phyloP scores from a whole-genome alignment of 2,329 filamentous ascomycete genomes.

The Capronia epimyces region DNA sequence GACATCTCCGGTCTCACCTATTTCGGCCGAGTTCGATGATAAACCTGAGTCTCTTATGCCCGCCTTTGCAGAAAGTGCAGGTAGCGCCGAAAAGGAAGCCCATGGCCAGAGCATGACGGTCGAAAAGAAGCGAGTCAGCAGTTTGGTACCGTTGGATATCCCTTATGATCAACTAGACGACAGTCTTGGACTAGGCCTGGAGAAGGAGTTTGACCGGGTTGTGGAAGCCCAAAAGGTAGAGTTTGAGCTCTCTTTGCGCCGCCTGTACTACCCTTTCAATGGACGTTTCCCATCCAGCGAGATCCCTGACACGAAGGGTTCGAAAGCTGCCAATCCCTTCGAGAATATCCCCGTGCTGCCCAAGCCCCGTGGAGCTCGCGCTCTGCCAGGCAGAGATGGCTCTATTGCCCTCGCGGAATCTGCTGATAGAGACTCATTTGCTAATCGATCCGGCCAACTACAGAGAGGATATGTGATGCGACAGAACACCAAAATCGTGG shows the following conservation, averaged over 20 bases:
- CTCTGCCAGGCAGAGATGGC: slow-evolving; percentile 1
- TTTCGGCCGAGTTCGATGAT: slow-evolving; percentile 13
- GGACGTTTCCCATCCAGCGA: slow-evolving; percentile 28
- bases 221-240: slow-evolving; percentile 96
- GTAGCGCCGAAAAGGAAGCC: slow-evolving; percentile 1
- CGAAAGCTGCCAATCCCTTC: slow-evolving; percentile 15
- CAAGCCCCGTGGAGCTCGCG: slow-evolving; percentile 21
- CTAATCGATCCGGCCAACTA: slow-evolving; percentile 60
- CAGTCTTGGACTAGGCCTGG: slow-evolving; percentile 71
- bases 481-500: slow-evolving; percentile 94
- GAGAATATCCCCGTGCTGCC: slow-evolving; percentile 22
- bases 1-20: slow-evolving; percentile 15
- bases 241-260: slow-evolving; percentile 46
- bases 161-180: slow-evolving; percentile 66
- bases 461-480: slow-evolving; percentile 98
- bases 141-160: slow-evolving; percentile 75
- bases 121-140: slow-evolving; percentile 54
- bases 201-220: slow-evolving; percentile 88
- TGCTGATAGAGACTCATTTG: slow-evolving; percentile 38
- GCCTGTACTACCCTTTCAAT: slow-evolving; percentile 31
- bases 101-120: background rate
- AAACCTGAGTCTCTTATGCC: background rate
- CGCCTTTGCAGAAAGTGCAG: background rate
- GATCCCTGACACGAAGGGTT: slow-evolving; percentile 20
- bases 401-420: slow-evolving; percentile 7